Evolutionary conservation across 2,329 filamentous ascomycete genomes (phyloP).

Genomic region (Cladosporium halotolerans): DNA sequence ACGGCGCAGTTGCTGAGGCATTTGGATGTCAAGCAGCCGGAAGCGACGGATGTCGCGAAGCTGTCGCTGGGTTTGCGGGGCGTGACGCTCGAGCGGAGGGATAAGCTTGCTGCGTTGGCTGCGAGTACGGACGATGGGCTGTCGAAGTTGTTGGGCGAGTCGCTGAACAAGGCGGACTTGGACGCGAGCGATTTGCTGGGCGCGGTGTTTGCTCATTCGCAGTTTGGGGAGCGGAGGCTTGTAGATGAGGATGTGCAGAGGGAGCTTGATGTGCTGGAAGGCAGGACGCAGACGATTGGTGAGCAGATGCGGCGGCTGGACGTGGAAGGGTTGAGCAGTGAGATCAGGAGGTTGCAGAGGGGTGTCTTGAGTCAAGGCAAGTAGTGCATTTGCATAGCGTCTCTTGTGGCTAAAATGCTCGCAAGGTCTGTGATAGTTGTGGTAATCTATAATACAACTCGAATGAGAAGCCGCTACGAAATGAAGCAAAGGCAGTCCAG

Average conservation of each 20-base stretch:
- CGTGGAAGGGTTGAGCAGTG: constrained; percentile 18
- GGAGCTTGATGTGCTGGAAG: constrained; percentile 32
- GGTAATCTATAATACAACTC: constrained; percentile 2
- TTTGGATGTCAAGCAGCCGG: constrained; percentile 22
- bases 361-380: not conserved
- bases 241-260: constrained; percentile 22
- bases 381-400: not conserved
- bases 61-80: constrained; percentile 23
- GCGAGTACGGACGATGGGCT: constrained; percentile 28
- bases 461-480: constrained; percentile 51
- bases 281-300: constrained; percentile 32
- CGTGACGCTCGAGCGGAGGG: constrained; percentile 28
- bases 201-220: constrained; percentile 33
- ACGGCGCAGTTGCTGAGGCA: constrained; percentile 23
- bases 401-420: not conserved
- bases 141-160: constrained; percentile 31
- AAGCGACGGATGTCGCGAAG: constrained; percentile 14
- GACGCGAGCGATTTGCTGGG: constrained; percentile 33
- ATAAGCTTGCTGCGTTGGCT: constrained; percentile 31
- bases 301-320: constrained; percentile 33
- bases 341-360: constrained; percentile 18
- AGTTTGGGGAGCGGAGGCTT: constrained; percentile 16
- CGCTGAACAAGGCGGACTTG: constrained; percentile 31
- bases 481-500: constrained; percentile 96
- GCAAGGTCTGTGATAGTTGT: not conserved